Percentiles rank a stretch among this genome's conserved stretches.
Conservation (phyloP, 2,329 filamentous ascomycete genomes). For the Gremmenia infestans region DNA sequence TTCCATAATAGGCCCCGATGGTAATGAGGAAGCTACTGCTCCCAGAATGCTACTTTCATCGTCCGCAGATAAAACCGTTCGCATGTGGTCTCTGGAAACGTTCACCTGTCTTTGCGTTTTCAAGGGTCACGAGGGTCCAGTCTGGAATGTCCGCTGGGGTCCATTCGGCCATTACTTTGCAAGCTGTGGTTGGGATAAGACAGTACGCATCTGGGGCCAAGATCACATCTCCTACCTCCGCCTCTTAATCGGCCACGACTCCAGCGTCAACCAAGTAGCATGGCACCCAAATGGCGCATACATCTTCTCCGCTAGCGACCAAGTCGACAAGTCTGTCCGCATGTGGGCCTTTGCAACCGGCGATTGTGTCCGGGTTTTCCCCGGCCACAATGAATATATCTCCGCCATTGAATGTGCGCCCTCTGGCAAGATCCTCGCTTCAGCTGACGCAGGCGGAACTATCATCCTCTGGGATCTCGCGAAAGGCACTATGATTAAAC, state of each 20-base stretch:
- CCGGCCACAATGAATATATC: conserved; percentile 83
- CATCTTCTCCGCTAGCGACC: conserved; percentile 85
- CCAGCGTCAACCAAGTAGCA: conserved; percentile 81
- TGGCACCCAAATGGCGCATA: conserved; percentile 96
- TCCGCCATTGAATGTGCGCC: conserved; percentile 80
- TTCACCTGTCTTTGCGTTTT: conserved; percentile 94
- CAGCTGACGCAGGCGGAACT: conserved; percentile 79
- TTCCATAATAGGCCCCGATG: conserved; percentile 26
- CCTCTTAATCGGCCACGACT: conserved; percentile 87
- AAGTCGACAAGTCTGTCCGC: conserved; percentile 79
- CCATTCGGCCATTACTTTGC: conserved; percentile 95
- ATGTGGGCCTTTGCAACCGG: conserved; percentile 97
- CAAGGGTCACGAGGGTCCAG: conserved; percentile 84
- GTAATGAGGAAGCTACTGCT: conserved; percentile 40
- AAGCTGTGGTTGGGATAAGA: conserved; percentile 83
- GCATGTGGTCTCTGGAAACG: conserved; percentile 87
- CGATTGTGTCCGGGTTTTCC: conserved; percentile 83
- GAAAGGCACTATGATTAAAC: conserved; percentile 82
- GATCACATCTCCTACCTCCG: conserved; percentile 87
- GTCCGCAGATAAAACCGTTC: conserved; percentile 81
- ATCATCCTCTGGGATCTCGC: conserved; percentile 93
- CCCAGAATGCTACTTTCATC: conserved; percentile 80
- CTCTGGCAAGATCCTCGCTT: conserved; percentile 86
- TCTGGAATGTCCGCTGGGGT: conserved; percentile 84
- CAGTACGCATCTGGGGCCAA: conserved; percentile 84